phyloP scores from a whole-genome alignment of 768 basidiomycete genomes.

The Xerocomellus dryophilus region DNA sequence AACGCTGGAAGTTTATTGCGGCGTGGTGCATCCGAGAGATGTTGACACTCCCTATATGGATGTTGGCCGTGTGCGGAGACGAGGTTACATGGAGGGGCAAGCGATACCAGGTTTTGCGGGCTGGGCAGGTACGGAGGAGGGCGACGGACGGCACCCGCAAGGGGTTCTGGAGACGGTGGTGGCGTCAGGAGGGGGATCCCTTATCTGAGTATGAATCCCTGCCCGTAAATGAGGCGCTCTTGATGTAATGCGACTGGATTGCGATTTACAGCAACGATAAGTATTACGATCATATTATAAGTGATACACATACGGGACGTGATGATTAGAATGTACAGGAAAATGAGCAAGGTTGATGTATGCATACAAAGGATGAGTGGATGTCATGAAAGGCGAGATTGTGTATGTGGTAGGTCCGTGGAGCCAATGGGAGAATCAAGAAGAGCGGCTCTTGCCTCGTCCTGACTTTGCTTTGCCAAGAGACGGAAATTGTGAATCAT shows the following conservation, averaged over 20 bases:
- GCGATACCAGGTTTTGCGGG: conserved; percentile 66
- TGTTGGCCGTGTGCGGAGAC: conserved; percentile 75
- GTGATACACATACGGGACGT: conserved; percentile 31
- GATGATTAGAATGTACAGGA: conserved; percentile 37
- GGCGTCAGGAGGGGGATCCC: conserved; percentile 13
- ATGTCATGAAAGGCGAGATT: conserved; percentile 22
- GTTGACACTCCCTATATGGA: conserved; percentile 85
- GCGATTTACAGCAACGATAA: conserved; percentile 29
- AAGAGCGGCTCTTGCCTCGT: conserved; percentile 31
- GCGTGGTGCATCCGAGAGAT: conserved; percentile 83
- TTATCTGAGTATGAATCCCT: conserved; percentile 19
- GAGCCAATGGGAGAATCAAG: conserved; percentile 23
- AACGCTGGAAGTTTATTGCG: conserved; percentile 56
- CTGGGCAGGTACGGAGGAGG: conserved; percentile 62
- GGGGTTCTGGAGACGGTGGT: conserved; percentile 28
- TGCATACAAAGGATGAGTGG: conserved; percentile 28
- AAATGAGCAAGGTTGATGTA: conserved; percentile 28
- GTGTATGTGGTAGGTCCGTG: conserved; percentile 24
- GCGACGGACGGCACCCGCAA: conserved; percentile 8
- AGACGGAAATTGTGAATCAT: conserved; percentile 53
- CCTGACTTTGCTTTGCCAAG: conserved; percentile 37
- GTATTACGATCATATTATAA: conserved; percentile 32
- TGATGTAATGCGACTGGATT: conserved; percentile 22
- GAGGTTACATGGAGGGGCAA: conserved; percentile 87
- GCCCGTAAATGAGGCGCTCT: conserved; percentile 8